phyloP scores from a whole-genome alignment of 129 eudicot genomes.

The Cynara cardunculus region DNA sequence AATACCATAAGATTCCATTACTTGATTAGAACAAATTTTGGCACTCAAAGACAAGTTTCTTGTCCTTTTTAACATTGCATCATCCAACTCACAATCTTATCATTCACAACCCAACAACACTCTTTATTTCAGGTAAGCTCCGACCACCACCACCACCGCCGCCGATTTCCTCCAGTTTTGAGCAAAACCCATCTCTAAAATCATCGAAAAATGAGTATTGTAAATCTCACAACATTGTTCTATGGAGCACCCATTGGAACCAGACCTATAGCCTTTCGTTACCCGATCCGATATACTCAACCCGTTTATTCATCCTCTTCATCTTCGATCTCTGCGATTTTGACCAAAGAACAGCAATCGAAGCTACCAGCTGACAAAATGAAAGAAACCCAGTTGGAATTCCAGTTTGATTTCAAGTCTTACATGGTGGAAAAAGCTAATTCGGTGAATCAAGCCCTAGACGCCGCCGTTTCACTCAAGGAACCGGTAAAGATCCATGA shows the following conservation, averaged over 20 bases:
- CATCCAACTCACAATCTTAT: background rate
- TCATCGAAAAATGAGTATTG: constrained; percentile 13
- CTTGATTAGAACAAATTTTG: background rate
- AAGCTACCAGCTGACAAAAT: constrained; percentile 1
- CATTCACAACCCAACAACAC: background rate
- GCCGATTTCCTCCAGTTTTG: background rate
- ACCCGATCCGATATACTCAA: constrained; percentile 22
- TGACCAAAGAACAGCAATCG: constrained; percentile 31
- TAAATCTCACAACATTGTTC: constrained; percentile 21
- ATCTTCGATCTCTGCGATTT: constrained; percentile 32
- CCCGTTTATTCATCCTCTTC: constrained; percentile 7
- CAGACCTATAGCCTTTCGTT: constrained; percentile 10
- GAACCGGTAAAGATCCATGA: constrained; percentile 48
- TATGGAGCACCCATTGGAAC: constrained; percentile 17
- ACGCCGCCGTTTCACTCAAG: constrained; percentile 31
- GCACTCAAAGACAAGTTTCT: constrained; percentile 6
- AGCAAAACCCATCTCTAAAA: background rate
- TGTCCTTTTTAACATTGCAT: background rate
- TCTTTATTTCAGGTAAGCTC: background rate
- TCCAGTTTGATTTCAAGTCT: constrained; percentile 35
- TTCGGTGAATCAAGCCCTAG: constrained; percentile 47
- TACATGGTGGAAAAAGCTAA: constrained; percentile 44
- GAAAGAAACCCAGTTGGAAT: background rate
- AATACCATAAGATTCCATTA: background rate
- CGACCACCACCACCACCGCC: background rate